Evolutionary conservation across 164 flowering plant species (phyloP).

Genomic region (Aristolochia fimbriata): DNA sequence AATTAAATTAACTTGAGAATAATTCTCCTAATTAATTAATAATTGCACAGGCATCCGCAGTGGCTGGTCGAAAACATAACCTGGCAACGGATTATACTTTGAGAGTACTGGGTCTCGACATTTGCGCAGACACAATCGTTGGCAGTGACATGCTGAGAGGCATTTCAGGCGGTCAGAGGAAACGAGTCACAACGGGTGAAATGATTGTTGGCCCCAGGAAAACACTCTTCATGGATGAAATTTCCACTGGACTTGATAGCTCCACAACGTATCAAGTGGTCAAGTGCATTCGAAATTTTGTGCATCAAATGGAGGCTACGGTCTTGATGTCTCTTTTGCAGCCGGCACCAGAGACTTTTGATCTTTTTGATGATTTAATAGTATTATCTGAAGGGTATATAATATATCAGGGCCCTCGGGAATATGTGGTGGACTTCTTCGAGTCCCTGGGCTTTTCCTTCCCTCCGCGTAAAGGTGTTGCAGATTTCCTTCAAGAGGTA

Average conservation of each 20-base stretch:
- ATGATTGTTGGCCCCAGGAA: constrained; percentile 94
- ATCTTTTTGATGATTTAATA: constrained; percentile 78
- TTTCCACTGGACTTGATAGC: constrained; percentile 96
- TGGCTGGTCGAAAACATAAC: constrained; percentile 54
- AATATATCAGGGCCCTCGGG: constrained; percentile 80
- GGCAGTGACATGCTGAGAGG: constrained; percentile 92
- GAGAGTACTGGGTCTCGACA: constrained; percentile 86
- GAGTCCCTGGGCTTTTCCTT: constrained; percentile 65
- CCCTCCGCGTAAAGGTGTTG: constrained; percentile 80
- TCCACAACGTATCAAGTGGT: constrained; percentile 90
- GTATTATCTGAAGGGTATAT: constrained; percentile 73
- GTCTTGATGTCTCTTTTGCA: constrained; percentile 85
- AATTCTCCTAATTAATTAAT: too few relatives aligned
- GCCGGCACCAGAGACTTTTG: constrained; percentile 95
- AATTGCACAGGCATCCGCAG: constrained; percentile 57
- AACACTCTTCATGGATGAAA: constrained; percentile 95
- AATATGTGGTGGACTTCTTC: constrained; percentile 60
- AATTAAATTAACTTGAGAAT: too few relatives aligned
- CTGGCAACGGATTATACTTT: constrained; percentile 73
- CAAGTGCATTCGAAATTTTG: constrained; percentile 69
- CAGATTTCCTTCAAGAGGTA: constrained; percentile 98
- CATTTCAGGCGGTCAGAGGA: constrained; percentile 87
- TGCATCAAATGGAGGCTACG: constrained; percentile 79
- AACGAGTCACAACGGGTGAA: constrained; percentile 95
- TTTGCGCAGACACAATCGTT: constrained; percentile 72